A percentile compares a stretch with the other conserved stretches of the same genome.
These are phyloP conservation scores for Gnaphalium uliginosum DNA, from an alignment of 129 eudicot species.

Conservation along the genomic window DNA sequence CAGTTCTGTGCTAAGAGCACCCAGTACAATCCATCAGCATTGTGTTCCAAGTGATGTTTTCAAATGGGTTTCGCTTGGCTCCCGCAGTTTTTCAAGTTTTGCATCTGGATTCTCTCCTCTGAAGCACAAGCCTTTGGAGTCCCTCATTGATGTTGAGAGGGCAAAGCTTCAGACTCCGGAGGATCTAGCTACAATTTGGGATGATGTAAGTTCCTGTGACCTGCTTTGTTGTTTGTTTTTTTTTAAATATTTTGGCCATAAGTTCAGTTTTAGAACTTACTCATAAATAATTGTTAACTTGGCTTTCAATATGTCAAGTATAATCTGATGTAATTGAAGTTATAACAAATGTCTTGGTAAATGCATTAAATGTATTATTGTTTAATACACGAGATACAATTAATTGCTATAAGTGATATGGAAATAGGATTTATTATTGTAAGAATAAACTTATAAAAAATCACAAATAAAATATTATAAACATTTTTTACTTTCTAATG, in stretches of 20 bases:
- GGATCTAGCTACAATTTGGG: constrained; percentile 77
- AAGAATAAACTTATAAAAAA: constrained; percentile 5
- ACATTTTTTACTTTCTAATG: not conserved
- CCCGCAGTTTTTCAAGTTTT: constrained; percentile 50
- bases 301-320: not conserved
- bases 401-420: not conserved
- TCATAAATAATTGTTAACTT: not conserved
- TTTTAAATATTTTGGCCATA: not conserved
- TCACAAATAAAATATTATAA: constrained; percentile 2
- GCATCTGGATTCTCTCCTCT: constrained; percentile 83
- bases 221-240: constrained; percentile 11
- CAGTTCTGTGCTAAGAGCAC: constrained; percentile 30
- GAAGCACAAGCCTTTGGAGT: constrained; percentile 63
- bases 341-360: no score
- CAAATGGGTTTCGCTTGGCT: constrained; percentile 49
- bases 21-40: constrained; percentile 6
- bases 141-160: constrained; percentile 71
- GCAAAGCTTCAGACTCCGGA: constrained; percentile 66
- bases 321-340: no score
- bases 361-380: not conserved
- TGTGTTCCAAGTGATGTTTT: constrained; percentile 40
- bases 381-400: not conserved
- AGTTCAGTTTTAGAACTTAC: not conserved
- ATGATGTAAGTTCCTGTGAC: constrained; percentile 57
- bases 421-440: not conserved